A percentile compares a stretch with the other conserved stretches of the same genome.
Conservation (phyloP, 345 rosid species). For the Bretschneidera sinensis region DNA sequence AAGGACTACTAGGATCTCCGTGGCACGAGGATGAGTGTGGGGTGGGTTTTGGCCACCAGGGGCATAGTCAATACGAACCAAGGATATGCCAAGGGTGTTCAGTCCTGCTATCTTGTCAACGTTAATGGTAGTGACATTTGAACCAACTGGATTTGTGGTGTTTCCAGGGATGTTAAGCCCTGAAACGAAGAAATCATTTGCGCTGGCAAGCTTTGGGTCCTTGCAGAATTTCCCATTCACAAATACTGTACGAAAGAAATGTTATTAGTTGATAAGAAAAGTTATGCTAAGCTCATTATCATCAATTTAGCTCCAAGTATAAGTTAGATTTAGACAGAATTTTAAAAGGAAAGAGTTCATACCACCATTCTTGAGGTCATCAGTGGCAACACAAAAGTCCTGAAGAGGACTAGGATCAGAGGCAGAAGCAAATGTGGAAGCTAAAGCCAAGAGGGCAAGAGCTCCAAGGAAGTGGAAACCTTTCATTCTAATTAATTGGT, state of each 20-base stretch:
- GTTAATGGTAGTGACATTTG: conserved; percentile 6
- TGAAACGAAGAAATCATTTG: conserved; percentile 21
- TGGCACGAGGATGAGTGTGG: conserved; percentile 26
- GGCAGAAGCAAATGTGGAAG: background rate
- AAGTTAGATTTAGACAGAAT: no score
- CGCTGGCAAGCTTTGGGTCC: conserved; percentile 10
- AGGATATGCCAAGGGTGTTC: conserved; percentile 23
- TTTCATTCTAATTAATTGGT: background rate
- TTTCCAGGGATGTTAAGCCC: conserved; percentile 22
- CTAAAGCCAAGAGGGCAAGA: background rate
- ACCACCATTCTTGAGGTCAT: conserved; percentile 8
- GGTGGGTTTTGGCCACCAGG: conserved; percentile 33
- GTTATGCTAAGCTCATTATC: no score
- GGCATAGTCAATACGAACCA: conserved; percentile 26
- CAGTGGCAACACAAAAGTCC: conserved; percentile 17
- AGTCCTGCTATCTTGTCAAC: conserved; percentile 23
- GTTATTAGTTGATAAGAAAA: background rate
- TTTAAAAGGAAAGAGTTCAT: background rate
- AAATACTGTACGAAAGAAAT: conserved; percentile 6
- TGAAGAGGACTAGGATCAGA: conserved; percentile 18
- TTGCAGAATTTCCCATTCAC: conserved; percentile 22
- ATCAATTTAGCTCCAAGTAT: no score
- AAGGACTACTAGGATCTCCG: conserved; percentile 16
- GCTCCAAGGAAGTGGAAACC: background rate
- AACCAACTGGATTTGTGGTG: conserved; percentile 14